phyloP scores from a whole-genome alignment of 768 basidiomycete species.

The Lactifluus subvellereus region DNA sequence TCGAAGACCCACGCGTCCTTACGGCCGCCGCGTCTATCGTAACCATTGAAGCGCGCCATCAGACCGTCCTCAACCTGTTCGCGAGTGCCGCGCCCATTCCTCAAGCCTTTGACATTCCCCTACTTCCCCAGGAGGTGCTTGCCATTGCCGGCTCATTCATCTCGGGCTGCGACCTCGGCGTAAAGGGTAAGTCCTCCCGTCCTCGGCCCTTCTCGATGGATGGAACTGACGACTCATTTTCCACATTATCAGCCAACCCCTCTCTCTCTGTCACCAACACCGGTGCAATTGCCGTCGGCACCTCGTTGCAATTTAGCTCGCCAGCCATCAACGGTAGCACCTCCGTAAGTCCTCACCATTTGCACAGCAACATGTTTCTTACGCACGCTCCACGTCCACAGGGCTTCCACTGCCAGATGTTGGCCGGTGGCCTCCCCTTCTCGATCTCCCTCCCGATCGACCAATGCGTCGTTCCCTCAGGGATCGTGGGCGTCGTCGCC shows the following conservation, averaged over 20 bases:
- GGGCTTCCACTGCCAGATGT: constrained; percentile 69
- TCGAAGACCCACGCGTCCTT: constrained; percentile 55
- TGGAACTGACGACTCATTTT: neutral
- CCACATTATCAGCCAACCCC: constrained; percentile 44
- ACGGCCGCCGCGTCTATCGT: constrained; percentile 67
- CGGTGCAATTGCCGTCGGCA: constrained; percentile 50
- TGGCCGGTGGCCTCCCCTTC: constrained; percentile 52
- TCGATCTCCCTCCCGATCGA: constrained; percentile 54
- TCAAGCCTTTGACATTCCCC: constrained; percentile 62
- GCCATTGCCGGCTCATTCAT: constrained; percentile 66
- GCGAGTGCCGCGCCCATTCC: constrained; percentile 57
- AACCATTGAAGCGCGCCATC: constrained; percentile 80
- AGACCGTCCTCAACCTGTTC: constrained; percentile 69
- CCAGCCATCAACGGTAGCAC: constrained; percentile 48
- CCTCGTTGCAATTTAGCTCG: constrained; percentile 55
- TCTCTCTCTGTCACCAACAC: constrained; percentile 58
- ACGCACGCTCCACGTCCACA: constrained; percentile 26
- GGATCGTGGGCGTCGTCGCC: constrained; percentile 69
- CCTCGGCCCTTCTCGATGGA: fast-evolving
- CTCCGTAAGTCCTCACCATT: constrained; percentile 32
- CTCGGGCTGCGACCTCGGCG: constrained; percentile 57
- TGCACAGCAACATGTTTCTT: neutral
- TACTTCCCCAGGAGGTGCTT: constrained; percentile 66
- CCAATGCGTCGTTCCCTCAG: constrained; percentile 57
- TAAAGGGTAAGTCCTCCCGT: constrained; percentile 39